These are phyloP conservation scores for Corylus americana DNA, from an alignment of 306 rosid genomes.

Conservation along the genomic window DNA sequence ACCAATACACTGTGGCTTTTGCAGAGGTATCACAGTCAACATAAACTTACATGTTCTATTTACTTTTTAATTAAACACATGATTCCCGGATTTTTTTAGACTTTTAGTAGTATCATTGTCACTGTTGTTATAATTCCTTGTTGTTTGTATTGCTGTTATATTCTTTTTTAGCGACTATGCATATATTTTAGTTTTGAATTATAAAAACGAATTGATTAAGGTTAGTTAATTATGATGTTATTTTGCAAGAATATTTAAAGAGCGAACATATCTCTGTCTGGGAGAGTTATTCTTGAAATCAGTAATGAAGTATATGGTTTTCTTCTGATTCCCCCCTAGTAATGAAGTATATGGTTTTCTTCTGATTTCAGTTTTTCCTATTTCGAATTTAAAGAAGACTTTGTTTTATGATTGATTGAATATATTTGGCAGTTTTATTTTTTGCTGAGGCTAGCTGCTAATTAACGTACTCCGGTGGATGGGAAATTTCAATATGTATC, in stretches of 20 bases:
- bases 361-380: background rate
- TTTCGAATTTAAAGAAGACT: too few relatives aligned
- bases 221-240: too few relatives aligned
- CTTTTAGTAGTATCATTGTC: background rate
- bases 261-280: background rate
- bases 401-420: too few relatives aligned
- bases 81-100: background rate
- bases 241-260: too few relatives aligned
- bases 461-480: background rate
- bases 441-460: background rate
- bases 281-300: background rate
- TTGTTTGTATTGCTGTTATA: background rate
- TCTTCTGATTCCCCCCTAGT: background rate
- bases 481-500: background rate
- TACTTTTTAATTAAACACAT: background rate
- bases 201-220: too few relatives aligned
- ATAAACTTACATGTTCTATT: background rate
- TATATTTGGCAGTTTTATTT: too few relatives aligned
- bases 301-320: background rate
- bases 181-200: too few relatives aligned
- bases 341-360: too few relatives aligned
- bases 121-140: background rate
- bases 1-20: conserved; percentile 85
- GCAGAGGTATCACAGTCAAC: conserved; percentile 60
- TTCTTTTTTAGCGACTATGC: too few relatives aligned